phyloP scores from a whole-genome alignment of 768 basidiomycete genomes.

The Bullera alba region DNA sequence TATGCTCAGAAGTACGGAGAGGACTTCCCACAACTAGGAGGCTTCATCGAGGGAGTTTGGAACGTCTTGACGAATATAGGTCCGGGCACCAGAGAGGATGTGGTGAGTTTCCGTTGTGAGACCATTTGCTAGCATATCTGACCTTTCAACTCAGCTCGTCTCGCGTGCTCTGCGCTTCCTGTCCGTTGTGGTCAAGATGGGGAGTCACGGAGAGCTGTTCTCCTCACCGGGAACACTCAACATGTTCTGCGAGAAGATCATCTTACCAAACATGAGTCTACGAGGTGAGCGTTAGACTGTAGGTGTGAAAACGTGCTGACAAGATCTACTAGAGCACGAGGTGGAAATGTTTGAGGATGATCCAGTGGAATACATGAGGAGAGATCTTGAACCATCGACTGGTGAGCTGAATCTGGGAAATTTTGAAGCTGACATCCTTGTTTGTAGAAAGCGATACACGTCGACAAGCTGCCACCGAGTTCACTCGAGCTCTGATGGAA shows the following conservation, averaged over 20 bases:
- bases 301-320: neutral
- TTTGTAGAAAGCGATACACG: constrained; percentile 69
- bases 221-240: constrained; percentile 68
- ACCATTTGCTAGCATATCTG: neutral
- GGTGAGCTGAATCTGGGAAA: constrained; percentile 42
- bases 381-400: constrained; percentile 64
- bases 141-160: constrained; percentile 54
- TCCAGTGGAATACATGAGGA: constrained; percentile 85
- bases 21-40: constrained; percentile 47
- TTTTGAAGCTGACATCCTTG: neutral
- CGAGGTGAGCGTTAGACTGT: constrained; percentile 51
- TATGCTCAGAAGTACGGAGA: constrained; percentile 47
- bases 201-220: constrained; percentile 72
- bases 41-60: constrained; percentile 86
- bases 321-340: constrained; percentile 67
- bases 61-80: constrained; percentile 60
- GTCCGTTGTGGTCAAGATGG: constrained; percentile 83
- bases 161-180: constrained; percentile 85
- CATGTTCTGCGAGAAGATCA: constrained; percentile 77
- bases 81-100: constrained; percentile 66
- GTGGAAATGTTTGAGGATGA: constrained; percentile 96
- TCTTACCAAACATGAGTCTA: constrained; percentile 84
- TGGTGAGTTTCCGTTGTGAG: constrained; percentile 56
- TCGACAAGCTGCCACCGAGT: constrained; percentile 87
- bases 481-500: constrained; percentile 83